Percentiles rank a stretch among this genome's conserved stretches.
Evolutionary conservation across 2,329 filamentous ascomycete genomes (phyloP).

Genomic region (Paecilomyces fulvus): DNA sequence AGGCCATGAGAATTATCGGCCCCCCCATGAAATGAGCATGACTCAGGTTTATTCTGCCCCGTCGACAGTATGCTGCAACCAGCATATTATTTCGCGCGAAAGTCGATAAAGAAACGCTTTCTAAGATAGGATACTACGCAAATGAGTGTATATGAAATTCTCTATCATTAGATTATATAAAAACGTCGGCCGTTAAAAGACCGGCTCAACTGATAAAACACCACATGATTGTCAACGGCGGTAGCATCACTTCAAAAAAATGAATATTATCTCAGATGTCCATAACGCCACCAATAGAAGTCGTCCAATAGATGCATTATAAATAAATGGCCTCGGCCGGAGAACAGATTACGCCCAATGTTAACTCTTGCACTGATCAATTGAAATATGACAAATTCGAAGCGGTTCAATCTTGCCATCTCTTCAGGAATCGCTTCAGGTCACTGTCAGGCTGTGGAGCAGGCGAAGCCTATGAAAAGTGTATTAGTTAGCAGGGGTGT

Average conservation of each 20-base stretch:
- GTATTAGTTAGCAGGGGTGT: slow-evolving; percentile 5
- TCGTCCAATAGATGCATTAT: neutral
- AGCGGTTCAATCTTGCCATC: slow-evolving; percentile 48
- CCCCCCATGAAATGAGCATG: neutral
- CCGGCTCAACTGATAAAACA: neutral
- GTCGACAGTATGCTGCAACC: neutral
- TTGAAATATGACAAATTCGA: neutral
- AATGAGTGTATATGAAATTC: neutral
- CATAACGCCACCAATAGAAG: neutral
- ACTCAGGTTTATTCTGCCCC: neutral
- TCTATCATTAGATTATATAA: neutral
- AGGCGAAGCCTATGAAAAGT: slow-evolving; percentile 42
- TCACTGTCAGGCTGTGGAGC: slow-evolving; percentile 43
- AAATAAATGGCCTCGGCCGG: neutral
- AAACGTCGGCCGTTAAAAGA: neutral
- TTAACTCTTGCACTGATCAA: neutral
- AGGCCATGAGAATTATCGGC: neutral
- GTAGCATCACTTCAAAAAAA: neutral
- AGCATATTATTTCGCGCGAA: neutral
- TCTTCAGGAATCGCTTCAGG: slow-evolving; percentile 49
- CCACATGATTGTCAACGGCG: neutral
- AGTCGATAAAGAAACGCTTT: neutral
- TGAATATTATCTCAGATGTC: neutral
- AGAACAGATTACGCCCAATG: neutral
- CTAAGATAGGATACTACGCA: neutral